These are phyloP conservation scores for Scedosporium dehoogii DNA, from an alignment of 2,329 filamentous ascomycete genomes.

Conservation along the genomic window DNA sequence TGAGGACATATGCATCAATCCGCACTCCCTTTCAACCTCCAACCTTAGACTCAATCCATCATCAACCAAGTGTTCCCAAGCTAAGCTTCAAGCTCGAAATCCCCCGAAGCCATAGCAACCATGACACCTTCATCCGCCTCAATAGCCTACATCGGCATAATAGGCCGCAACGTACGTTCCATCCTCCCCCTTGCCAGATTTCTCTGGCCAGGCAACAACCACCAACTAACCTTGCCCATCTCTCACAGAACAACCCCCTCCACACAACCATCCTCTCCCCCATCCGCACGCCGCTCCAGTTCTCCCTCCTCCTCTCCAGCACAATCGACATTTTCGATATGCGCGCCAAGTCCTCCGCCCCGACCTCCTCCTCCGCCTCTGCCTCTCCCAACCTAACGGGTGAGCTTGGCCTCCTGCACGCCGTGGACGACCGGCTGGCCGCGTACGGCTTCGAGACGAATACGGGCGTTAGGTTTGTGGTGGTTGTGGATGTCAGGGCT, in stretches of 20 bases:
- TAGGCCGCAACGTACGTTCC: constrained; percentile 72
- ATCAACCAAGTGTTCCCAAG: neutral
- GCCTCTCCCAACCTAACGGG: constrained; percentile 46
- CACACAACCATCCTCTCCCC: constrained; percentile 52
- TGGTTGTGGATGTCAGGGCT: constrained; percentile 84
- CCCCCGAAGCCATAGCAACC: constrained; percentile 4
- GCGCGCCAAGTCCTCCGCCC: constrained; percentile 61
- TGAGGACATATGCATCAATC: too few relatives aligned
- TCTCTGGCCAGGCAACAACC: neutral
- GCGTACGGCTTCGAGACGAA: constrained; percentile 97
- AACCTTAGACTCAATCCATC: neutral
- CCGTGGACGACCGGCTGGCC: constrained; percentile 83
- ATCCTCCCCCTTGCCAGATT: neutral
- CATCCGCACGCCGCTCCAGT: constrained; percentile 70
- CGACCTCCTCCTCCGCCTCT: constrained; percentile 42
- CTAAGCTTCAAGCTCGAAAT: neutral
- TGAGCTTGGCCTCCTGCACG: constrained; percentile 85
- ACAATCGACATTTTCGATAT: constrained; percentile 92
- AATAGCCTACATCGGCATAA: constrained; percentile 87
- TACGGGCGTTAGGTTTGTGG: constrained; percentile 83
- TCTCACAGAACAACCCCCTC: constrained; percentile 81
- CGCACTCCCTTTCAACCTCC: neutral
- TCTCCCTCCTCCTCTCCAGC: constrained; percentile 81
- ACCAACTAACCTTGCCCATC: constrained; percentile 6
- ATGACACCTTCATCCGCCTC: constrained; percentile 61